Evolutionary conservation across 352 stramenopile genomes (phyloP).

Genomic region (Phytopythium helicoides): DNA sequence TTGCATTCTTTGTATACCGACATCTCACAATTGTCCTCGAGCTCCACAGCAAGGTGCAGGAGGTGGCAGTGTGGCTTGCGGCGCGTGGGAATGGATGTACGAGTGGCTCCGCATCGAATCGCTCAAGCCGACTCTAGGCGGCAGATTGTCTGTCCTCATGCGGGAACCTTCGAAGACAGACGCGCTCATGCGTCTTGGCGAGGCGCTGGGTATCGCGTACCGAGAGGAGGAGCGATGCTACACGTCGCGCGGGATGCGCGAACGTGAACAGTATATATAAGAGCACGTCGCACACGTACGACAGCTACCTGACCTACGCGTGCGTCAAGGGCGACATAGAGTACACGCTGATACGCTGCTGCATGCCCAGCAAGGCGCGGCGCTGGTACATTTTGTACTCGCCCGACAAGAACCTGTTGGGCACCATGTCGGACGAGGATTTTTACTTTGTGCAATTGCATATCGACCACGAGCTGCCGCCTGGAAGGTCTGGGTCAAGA

Average conservation of each 20-base stretch:
- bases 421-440: slow-evolving; percentile 85
- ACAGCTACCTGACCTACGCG: slow-evolving; percentile 75
- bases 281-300: slow-evolving; percentile 74
- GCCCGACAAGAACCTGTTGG: slow-evolving; percentile 80
- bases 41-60: slow-evolving; percentile 58
- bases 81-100: slow-evolving; percentile 82
- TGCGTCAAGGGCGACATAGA: slow-evolving; percentile 63
- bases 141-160: slow-evolving; percentile 54
- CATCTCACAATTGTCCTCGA: slow-evolving; percentile 73
- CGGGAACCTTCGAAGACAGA: slow-evolving; percentile 81
- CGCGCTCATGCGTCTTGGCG: slow-evolving; percentile 58
- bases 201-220: slow-evolving; percentile 61
- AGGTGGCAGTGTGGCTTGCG: slow-evolving; percentile 56
- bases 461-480: slow-evolving; percentile 75
- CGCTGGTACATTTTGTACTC: slow-evolving; percentile 99
- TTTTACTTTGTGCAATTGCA: slow-evolving; percentile 86
- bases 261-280: slow-evolving; percentile 94
- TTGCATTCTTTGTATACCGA: slow-evolving; percentile 78
- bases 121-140: slow-evolving; percentile 72
- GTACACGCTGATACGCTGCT: slow-evolving; percentile 97
- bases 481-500: slow-evolving; percentile 87
- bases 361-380: slow-evolving; percentile 96
- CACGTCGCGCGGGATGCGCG: slow-evolving; percentile 82
- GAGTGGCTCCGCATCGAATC: slow-evolving; percentile 86
- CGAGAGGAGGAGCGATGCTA: slow-evolving; percentile 82